These are phyloP conservation scores for Mortierella sp. DNA, from an alignment of 371 early-diverging fungal species.

Conservation along the genomic window DNA sequence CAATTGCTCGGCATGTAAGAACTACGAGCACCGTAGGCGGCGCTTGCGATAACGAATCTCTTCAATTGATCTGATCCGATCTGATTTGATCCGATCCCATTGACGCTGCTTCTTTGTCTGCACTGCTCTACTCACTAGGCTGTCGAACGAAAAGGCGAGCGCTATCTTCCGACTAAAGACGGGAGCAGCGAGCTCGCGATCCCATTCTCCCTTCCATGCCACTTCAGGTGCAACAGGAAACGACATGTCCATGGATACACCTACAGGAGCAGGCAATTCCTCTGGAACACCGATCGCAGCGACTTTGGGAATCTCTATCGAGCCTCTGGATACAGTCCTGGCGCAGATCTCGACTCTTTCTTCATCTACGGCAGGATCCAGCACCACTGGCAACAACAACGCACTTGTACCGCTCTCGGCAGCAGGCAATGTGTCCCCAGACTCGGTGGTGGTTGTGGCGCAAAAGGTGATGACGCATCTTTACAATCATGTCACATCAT, in stretches of 20 bases:
- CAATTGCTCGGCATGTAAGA: slow-evolving; percentile 82
- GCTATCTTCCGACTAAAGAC: slow-evolving; percentile 79
- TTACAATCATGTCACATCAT: slow-evolving; percentile 84
- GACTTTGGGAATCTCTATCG: slow-evolving; percentile 90
- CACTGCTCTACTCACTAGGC: slow-evolving; percentile 53
- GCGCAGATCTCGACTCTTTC: slow-evolving; percentile 59
- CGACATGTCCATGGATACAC: slow-evolving; percentile 52
- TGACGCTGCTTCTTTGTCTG: slow-evolving; percentile 1
- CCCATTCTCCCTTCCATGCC: background rate
- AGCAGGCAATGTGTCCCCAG: slow-evolving; percentile 13
- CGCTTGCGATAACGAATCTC: too few species aligned
- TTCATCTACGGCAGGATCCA: slow-evolving; percentile 16
- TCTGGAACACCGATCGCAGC: slow-evolving; percentile 61
- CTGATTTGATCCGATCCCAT: too few species aligned
- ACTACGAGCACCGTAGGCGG: too few species aligned
- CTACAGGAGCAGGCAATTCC: slow-evolving; percentile 14
- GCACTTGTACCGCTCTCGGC: slow-evolving; percentile 29
- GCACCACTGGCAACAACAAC: slow-evolving; percentile 24
- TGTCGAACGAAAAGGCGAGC: slow-evolving; percentile 90
- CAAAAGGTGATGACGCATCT: slow-evolving; percentile 73
- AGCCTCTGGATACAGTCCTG: slow-evolving; percentile 78
- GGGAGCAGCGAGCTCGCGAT: slow-evolving; percentile 10
- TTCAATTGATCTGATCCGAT: too few species aligned
- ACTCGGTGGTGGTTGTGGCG: slow-evolving; percentile 39
- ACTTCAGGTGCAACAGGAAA: background rate